Evolutionary conservation across 257 asterid genomes (phyloP), one percentile per base, ranked within the genome.

Genomic region (Handroanthus guayacan): DNA sequence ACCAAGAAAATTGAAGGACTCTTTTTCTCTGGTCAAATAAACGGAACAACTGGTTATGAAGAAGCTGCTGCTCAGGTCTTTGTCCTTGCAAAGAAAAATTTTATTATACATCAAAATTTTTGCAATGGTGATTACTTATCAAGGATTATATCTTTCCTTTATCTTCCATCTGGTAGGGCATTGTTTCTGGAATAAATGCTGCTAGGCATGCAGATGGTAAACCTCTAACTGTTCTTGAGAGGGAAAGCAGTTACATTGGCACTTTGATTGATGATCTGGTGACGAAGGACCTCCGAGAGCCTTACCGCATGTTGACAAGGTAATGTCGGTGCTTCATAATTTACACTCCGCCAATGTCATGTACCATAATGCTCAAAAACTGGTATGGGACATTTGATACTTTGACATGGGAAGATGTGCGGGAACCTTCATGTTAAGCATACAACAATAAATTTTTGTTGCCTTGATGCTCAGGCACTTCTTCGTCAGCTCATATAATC

Each of bases 31-130:
- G 99, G 99, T 81, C 99, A 95, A 84, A 95, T 95, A 82, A 95
- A 95, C 79, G 99, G 98, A 74, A 95, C 99, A 70, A 95, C 99
- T 48, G 99, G 99, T 62, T 95, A 95, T 71, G 99, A 95, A 84
- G 99, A 95, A 87, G 99, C 99, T 70, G 99, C 99, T 79, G 95
- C 99, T 44, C 99, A 95, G 99, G 99, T 95, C 71, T 76, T 81
- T 51, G 69, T 69, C 62, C 43, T 63, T 39, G 75, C 39, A 55
- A 11, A 62, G 9, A 56, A 45, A n/a, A 36, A 3, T 1, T 43
- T 41, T 17, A 36, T 3, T 34, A 6, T 20, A 5, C 20, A 0
- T 38, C 54, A 67, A 66, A 50, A 70, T 72, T 60, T 62, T 18
- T 44, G 3, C 69, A 55, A 11, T 71, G 60, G 25, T 65, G 72